Evolutionary conservation across 169 alveolate species (phyloP).

Genomic region (Blepharisma undulans): DNA sequence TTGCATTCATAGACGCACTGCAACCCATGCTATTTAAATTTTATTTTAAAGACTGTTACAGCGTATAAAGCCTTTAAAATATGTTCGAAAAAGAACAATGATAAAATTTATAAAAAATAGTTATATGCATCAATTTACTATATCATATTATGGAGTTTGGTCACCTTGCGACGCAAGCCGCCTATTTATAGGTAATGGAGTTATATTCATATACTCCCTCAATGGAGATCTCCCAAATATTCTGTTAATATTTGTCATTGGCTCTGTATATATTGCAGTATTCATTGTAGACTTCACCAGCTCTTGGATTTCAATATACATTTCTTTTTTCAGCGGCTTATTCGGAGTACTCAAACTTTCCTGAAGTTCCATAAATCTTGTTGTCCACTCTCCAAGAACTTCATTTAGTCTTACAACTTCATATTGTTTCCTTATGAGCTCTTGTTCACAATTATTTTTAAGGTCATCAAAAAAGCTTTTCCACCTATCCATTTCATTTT

Average conservation of each 20-base stretch:
- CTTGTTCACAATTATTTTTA: slow-evolving; percentile 6
- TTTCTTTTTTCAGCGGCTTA: background rate
- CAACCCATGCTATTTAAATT: background rate
- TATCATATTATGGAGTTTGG: background rate
- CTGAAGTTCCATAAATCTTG: slow-evolving; percentile 23
- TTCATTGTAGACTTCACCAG: background rate
- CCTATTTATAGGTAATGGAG: background rate
- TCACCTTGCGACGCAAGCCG: background rate
- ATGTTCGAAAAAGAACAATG: background rate
- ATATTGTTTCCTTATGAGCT: slow-evolving; percentile 10
- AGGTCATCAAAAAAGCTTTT: background rate
- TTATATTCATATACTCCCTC: background rate
- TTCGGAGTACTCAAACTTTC: background rate
- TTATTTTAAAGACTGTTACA: background rate
- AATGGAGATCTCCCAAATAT: background rate
- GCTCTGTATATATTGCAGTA: background rate
- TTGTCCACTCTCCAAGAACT: slow-evolving; percentile 18
- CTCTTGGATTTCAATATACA: slow-evolving; percentile 2
- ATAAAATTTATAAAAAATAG: too few relatives aligned
- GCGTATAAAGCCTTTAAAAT: background rate
- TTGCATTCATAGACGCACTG: background rate
- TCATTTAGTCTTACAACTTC: slow-evolving; percentile 7
- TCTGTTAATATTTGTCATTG: background rate
- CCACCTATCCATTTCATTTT: slow-evolving; percentile 10
- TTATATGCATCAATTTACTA: too few relatives aligned